Percentiles rank a stretch among this genome's conserved stretches.
These are phyloP conservation scores for Globisporangium middletonii DNA, from an alignment of 352 stramenopile genomes.

Conservation along the genomic window DNA sequence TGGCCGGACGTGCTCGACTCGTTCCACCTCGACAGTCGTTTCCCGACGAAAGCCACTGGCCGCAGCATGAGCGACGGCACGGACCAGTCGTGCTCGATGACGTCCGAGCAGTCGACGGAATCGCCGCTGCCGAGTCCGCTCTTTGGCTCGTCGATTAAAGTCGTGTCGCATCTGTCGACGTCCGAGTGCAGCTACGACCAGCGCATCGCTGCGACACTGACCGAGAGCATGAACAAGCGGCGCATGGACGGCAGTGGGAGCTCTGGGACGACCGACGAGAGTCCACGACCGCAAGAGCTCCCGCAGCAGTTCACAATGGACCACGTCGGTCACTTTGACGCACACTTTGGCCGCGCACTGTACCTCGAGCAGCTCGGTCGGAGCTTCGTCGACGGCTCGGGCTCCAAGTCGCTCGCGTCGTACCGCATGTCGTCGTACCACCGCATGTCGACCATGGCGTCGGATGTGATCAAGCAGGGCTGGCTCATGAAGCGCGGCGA, in stretches of 20 bases:
- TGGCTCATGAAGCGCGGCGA: conserved; percentile 78
- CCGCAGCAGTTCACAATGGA: conserved; percentile 52
- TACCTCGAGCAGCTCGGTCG: conserved; percentile 64
- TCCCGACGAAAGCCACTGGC: conserved; percentile 20
- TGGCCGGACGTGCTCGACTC: conserved; percentile 7
- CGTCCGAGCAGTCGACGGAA: conserved; percentile 43
- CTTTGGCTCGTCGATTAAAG: conserved; percentile 5
- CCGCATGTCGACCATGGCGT: conserved; percentile 34
- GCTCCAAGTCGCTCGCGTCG: conserved; percentile 52
- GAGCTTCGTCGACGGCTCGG: conserved; percentile 54
- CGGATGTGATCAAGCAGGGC: conserved; percentile 50
- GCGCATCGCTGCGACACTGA: conserved; percentile 56
- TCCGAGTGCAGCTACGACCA: conserved; percentile 39
- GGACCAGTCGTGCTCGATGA: conserved; percentile 60
- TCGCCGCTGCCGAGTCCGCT: conserved; percentile 20
- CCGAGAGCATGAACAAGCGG: conserved; percentile 39
- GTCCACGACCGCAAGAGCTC: conserved; percentile 18
- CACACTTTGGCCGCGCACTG: conserved; percentile 59
- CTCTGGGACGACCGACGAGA: conserved; percentile 2
- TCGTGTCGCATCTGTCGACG: not conserved
- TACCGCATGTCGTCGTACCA: conserved; percentile 67
- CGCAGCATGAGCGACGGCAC: conserved; percentile 54
- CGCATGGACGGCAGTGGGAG: conserved; percentile 18
- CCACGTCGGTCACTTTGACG: conserved; percentile 58
- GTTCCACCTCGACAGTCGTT: conserved; percentile 15